phyloP scores from a whole-genome alignment of 352 stramenopile species.

The Phytopythium oedochilum region DNA sequence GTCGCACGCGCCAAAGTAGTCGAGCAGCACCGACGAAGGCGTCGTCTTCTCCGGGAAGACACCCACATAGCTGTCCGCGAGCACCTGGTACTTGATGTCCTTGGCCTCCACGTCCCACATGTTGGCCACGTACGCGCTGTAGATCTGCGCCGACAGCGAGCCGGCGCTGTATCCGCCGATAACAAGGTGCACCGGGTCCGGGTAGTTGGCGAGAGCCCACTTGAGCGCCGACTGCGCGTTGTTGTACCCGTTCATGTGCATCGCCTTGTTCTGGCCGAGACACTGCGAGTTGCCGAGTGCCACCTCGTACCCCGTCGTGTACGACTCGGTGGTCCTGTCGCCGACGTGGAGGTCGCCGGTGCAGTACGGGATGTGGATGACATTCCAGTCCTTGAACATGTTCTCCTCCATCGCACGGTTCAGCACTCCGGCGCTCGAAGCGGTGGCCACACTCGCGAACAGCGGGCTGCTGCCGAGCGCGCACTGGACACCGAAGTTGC shows the following conservation, averaged over 20 bases:
- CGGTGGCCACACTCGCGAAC: conserved; percentile 33
- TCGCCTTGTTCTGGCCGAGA: conserved; percentile 28
- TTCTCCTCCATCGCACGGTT: conserved; percentile 44
- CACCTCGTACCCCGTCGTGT: conserved; percentile 23
- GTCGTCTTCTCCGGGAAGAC: conserved; percentile 18
- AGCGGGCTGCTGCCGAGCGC: conserved; percentile 23
- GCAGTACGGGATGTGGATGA: conserved; percentile 71
- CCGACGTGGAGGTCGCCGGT: conserved; percentile 63
- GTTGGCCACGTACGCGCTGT: conserved; percentile 33
- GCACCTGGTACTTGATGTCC: conserved; percentile 27
- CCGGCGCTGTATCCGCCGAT: conserved; percentile 47
- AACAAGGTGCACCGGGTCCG: conserved; percentile 41
- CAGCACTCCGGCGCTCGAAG: conserved; percentile 41
- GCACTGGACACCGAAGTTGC: conserved; percentile 50
- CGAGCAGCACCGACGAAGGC: conserved; percentile 10
- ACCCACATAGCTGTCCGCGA: conserved; percentile 29
- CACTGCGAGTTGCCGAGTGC: conserved; percentile 30
- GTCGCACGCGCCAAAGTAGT: conserved; percentile 22
- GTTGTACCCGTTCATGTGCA: conserved; percentile 58
- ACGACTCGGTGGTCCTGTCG: conserved; percentile 17
- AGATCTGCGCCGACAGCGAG: conserved; percentile 39
- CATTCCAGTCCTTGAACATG: conserved; percentile 67
- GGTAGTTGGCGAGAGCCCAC: conserved; percentile 59
- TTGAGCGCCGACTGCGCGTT: conserved; percentile 55
- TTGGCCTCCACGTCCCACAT: conserved; percentile 47